Percentiles rank a stretch among this genome's conserved stretches.
phyloP scores from a whole-genome alignment of 371 early-diverging fungal genomes.

The Rhizomucor pusillus region DNA sequence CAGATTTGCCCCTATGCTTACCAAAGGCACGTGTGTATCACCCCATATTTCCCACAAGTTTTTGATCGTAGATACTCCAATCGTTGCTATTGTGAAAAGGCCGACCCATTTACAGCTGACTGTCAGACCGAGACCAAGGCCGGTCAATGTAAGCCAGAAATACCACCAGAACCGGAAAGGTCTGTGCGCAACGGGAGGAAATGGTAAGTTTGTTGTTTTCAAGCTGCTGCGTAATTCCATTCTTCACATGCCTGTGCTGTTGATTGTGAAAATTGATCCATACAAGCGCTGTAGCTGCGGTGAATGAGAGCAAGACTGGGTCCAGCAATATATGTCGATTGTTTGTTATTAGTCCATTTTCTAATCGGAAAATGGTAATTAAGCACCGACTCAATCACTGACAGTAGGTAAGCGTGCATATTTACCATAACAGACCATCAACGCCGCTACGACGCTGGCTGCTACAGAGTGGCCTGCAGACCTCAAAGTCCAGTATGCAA shows the following conservation, averaged over 20 bases:
- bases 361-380: constrained; percentile 2
- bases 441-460: constrained; percentile 37
- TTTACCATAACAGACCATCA: constrained; percentile 49
- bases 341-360: constrained; percentile 80
- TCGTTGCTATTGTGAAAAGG: constrained; percentile 79
- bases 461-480: constrained; percentile 44
- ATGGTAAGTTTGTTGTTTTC: not conserved
- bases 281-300: constrained; percentile 64
- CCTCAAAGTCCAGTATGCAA: constrained; percentile 44
- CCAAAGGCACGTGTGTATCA: constrained; percentile 56
- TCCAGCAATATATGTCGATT: constrained; percentile 89
- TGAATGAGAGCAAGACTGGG: constrained; percentile 83
- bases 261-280: constrained; percentile 85
- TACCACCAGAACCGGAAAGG: constrained; percentile 77
- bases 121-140: constrained; percentile 68
- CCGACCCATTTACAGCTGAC: constrained; percentile 92
- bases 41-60: constrained; percentile 93
- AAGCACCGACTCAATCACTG: no score
- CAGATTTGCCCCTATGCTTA: constrained; percentile 7
- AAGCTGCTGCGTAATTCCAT: not conserved
- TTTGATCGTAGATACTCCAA: constrained; percentile 83
- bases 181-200: constrained; percentile 16
- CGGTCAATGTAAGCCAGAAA: constrained; percentile 71
- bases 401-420: no score
- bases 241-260: constrained; percentile 40